Percentiles rank a stretch among this genome's conserved stretches.
Evolutionary conservation across 164 flowering plant genomes (phyloP).

Genomic region (Aristolochia fimbriata): DNA sequence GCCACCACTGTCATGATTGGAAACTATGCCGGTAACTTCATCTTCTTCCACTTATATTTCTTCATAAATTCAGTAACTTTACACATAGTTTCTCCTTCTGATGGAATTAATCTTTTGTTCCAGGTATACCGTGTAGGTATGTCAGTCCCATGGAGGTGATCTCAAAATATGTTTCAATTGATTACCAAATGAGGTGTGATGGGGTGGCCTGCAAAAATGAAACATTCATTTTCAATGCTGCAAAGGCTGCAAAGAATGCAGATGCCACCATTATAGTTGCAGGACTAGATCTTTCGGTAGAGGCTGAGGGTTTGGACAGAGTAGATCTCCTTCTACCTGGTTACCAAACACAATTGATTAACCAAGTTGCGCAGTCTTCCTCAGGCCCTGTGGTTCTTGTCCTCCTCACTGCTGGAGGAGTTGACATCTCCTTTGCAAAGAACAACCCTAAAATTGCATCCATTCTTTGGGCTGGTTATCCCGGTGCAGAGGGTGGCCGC

Average conservation of each 20-base stretch:
- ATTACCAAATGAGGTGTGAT: constrained; percentile 10
- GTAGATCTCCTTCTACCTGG: constrained; percentile 55
- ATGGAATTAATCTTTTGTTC: not conserved
- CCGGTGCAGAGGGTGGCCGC: constrained; percentile 71
- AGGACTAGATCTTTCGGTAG: constrained; percentile 59
- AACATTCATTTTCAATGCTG: constrained; percentile 32
- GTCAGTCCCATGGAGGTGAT: constrained; percentile 1
- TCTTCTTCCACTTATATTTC: not conserved
- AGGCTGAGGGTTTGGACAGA: constrained; percentile 50
- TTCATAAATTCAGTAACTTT: no score
- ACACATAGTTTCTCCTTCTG: not conserved
- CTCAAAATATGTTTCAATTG: not conserved
- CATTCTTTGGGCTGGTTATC: constrained; percentile 76
- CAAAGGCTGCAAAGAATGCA: constrained; percentile 41
- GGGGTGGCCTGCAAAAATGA: constrained; percentile 31
- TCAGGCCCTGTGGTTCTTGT: constrained; percentile 54
- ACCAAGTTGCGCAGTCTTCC: constrained; percentile 46
- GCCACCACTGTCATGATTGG: constrained; percentile 32
- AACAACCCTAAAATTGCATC: constrained; percentile 48
- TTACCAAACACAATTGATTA: constrained; percentile 50
- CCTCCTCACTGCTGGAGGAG: constrained; percentile 54
- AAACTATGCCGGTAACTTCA: constrained; percentile 33
- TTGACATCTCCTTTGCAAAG: constrained; percentile 68
- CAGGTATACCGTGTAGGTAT: constrained; percentile 19
- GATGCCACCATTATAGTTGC: constrained; percentile 60